Conservation (phyloP, 1,284 basidiomycete genomes). For the Cystobasidiaceae sp. region DNA sequence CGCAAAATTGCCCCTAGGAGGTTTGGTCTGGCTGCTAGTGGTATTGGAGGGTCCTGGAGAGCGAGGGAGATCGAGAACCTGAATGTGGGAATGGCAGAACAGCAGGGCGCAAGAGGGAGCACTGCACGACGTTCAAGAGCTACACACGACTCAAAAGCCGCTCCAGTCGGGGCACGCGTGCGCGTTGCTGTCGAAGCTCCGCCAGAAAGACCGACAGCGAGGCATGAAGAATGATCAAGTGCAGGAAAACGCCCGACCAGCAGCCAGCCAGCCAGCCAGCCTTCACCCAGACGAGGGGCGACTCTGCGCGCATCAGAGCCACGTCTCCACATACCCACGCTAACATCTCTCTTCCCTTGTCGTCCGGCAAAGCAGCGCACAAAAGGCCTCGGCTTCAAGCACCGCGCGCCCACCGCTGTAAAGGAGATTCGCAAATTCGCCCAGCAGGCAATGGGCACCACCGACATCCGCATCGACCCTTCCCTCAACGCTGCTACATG, state of each 20-base stretch:
- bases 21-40: background rate
- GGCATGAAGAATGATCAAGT: background rate
- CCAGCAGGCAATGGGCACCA: slow-evolving; percentile 86
- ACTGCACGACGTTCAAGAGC: background rate
- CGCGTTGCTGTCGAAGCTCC: too few species aligned
- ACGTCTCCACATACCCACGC: background rate
- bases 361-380: slow-evolving; percentile 52
- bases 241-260: background rate
- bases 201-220: background rate
- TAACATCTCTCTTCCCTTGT: background rate
- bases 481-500: slow-evolving; percentile 90
- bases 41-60: background rate
- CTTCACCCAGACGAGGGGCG: background rate
- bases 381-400: slow-evolving; percentile 52
- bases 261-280: background rate
- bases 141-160: too few species aligned
- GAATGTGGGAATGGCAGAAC: background rate
- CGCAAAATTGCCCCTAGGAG: too few species aligned
- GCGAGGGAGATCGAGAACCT: background rate
- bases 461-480: slow-evolving; percentile 85
- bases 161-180: too few species aligned
- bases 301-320: background rate
- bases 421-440: slow-evolving; percentile 87
- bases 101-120: background rate
- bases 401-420: slow-evolving; percentile 74